Base-by-base conservation (phyloP, 2,329 filamentous ascomycete species). In the Cladosporium velox region DNA sequence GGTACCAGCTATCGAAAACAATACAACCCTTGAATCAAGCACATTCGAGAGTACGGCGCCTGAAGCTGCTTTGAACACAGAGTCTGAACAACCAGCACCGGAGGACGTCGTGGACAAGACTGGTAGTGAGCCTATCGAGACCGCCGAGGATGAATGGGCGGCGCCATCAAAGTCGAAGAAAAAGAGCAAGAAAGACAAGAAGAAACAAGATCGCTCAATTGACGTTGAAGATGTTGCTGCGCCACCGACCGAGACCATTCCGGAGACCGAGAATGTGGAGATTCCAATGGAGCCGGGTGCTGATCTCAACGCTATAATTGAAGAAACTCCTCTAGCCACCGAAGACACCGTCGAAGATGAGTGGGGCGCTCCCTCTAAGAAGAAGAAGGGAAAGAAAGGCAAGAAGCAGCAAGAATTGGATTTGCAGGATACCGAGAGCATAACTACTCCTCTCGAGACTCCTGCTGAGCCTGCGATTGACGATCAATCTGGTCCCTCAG, bases 111-210 rank as follows among this genome's bases (percentile, higher is more conserved):
- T 28, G 5, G 24, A 7, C 4, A 7, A 24, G 59, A 51, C 15
- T 64, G 66, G 14, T 59, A 65, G 32, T 32, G 24, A 44, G 66
- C 51, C 41, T 11, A 18, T 65, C n/a, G 52, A 63, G 44, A 63
- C 55, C 10, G 52, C n/a, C 6, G 59, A 61, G 6, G 57, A 59
- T 1, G 57, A 59, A 59, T 59, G 38, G 57, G 57, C 35, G 8
- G 32, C 38, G 21, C 57, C 35, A 12, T 68, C 70, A 4, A 71
- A 71, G 67, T 69, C 66, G 11, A 59, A 59, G 57, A 69, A 69
- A 58, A 70, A 70, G 61, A 70, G 69, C 34, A 67, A 67, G 32
- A 72, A 75, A 66, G 74, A 74, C 66, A 67, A 70, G 41, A 73
- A 73, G 64, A 70, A 68, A 38, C 65, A 70, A 54, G 32, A 44